Conservation (phyloP, 1,139 yeast genomes). For the Candida tropicalis region DNA sequence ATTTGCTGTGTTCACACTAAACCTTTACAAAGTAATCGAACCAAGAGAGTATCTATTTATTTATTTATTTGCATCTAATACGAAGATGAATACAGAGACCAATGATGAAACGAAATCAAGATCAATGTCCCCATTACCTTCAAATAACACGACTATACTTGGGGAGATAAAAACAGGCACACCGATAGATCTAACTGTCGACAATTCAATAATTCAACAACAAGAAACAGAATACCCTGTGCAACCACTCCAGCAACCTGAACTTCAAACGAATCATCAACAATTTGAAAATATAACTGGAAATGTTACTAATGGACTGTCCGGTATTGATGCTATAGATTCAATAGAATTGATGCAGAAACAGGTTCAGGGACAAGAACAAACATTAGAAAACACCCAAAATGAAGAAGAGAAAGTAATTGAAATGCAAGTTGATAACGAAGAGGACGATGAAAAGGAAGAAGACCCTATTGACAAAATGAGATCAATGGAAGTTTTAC, state of each 20-base stretch:
- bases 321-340: background rate
- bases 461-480: conserved; percentile 32
- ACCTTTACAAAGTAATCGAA: too few species aligned
- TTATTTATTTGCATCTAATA: too few species aligned
- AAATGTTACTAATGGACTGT: background rate
- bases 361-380: background rate
- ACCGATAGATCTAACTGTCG: conserved; percentile 13
- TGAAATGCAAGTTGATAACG: conserved; percentile 2
- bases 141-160: conserved; percentile 8
- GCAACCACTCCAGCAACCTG: background rate
- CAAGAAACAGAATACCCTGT: background rate
- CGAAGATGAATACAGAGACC: background rate
- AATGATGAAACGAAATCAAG: background rate
- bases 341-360: background rate
- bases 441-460: conserved; percentile 8
- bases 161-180: conserved; percentile 15
- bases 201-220: conserved; percentile 9
- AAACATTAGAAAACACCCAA: background rate
- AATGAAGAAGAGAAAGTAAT: conserved; percentile 7
- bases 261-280: background rate
- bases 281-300: background rate
- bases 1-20: too few species aligned
- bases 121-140: conserved; percentile 9
- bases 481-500: conserved; percentile 36
- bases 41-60: too few species aligned